A percentile compares a stretch with the other conserved stretches of the same genome.
Evolutionary conservation across 805 yeast genomes (phyloP).

Genomic region (Saccharomycopsis fodiens): DNA sequence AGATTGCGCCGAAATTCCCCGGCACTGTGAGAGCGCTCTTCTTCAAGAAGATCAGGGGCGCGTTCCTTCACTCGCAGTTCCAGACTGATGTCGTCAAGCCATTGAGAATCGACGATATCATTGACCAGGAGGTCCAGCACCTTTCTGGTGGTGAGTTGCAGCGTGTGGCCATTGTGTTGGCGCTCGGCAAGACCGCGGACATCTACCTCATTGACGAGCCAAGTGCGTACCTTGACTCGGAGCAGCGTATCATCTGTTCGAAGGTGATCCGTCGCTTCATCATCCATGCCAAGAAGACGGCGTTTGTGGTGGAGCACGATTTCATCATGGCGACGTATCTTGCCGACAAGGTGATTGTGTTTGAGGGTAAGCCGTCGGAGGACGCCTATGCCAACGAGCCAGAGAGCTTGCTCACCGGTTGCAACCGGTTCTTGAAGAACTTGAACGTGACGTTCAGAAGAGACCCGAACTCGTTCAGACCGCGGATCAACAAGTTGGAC

Average conservation of each 20-base stretch:
- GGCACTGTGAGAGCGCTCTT: slow-evolving; percentile 98
- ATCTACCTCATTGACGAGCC: slow-evolving; percentile 98
- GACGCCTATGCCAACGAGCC: slow-evolving; percentile 82
- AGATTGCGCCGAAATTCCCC: slow-evolving; percentile 96
- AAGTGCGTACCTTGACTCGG: slow-evolving; percentile 97
- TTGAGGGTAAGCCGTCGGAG: slow-evolving; percentile 90
- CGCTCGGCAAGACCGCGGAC: slow-evolving; percentile 93
- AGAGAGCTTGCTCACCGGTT: slow-evolving; percentile 91
- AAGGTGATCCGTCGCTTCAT: slow-evolving; percentile 96
- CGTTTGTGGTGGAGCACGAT: slow-evolving; percentile 99
- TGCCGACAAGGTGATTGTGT: slow-evolving; percentile 98
- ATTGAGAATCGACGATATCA: slow-evolving; percentile 82
- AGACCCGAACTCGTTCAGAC: slow-evolving; percentile 97
- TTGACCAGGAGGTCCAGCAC: slow-evolving; percentile 96
- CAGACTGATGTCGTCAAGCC: slow-evolving; percentile 98
- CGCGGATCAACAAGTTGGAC: slow-evolving; percentile 95
- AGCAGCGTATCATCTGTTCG: slow-evolving; percentile 98
- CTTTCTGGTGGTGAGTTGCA: slow-evolving; percentile 99
- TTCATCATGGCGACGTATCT: slow-evolving; percentile 99
- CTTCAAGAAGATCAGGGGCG: slow-evolving; percentile 91
- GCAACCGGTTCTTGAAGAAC: slow-evolving; percentile 94
- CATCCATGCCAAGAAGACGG: slow-evolving; percentile 94
- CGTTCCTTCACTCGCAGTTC: slow-evolving; percentile 93
- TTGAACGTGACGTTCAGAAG: slow-evolving; percentile 98
- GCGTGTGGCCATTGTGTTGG: slow-evolving; percentile 95